These are phyloP conservation scores for Populus ilicifolia DNA, from an alignment of 345 rosid genomes.

Conservation along the genomic window DNA sequence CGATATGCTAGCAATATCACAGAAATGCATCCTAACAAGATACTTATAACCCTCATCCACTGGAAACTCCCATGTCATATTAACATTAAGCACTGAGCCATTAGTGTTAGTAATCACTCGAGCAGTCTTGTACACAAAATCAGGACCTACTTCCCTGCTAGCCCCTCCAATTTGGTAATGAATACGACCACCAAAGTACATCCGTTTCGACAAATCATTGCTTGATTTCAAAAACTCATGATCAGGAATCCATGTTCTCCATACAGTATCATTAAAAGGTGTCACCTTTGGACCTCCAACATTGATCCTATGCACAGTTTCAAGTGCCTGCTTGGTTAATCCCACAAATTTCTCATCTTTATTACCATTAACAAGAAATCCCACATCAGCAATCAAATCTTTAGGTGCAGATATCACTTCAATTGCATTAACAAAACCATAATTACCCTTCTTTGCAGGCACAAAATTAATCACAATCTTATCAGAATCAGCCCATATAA, in stretches of 20 bases:
- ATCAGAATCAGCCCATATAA: conserved; percentile 44
- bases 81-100: conserved; percentile 41
- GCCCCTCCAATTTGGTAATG: conserved; percentile 60
- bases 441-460: conserved; percentile 42
- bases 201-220: conserved; percentile 33
- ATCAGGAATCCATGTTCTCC: conserved; percentile 94
- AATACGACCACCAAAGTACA: conserved; percentile 55
- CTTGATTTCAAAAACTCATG: conserved; percentile 50
- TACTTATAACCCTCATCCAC: conserved; percentile 48
- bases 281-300: conserved; percentile 87
- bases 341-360: conserved; percentile 40
- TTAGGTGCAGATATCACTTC: conserved; percentile 88
- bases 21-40: conserved; percentile 77
- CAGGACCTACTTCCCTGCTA: conserved; percentile 76
- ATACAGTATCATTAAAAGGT: conserved; percentile 77
- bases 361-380: conserved; percentile 36
- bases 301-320: conserved; percentile 53
- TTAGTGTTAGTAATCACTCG: conserved; percentile 51
- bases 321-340: conserved; percentile 56
- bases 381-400: conserved; percentile 64
- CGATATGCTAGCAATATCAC: conserved; percentile 74
- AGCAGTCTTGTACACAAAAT: conserved; percentile 63
- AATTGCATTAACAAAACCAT: conserved; percentile 77
- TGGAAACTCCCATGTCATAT: conserved; percentile 74
- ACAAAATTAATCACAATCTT: conserved; percentile 54